phyloP scores from a whole-genome alignment of 768 basidiomycete genomes.

The Macrolepiota albuminosa region DNA sequence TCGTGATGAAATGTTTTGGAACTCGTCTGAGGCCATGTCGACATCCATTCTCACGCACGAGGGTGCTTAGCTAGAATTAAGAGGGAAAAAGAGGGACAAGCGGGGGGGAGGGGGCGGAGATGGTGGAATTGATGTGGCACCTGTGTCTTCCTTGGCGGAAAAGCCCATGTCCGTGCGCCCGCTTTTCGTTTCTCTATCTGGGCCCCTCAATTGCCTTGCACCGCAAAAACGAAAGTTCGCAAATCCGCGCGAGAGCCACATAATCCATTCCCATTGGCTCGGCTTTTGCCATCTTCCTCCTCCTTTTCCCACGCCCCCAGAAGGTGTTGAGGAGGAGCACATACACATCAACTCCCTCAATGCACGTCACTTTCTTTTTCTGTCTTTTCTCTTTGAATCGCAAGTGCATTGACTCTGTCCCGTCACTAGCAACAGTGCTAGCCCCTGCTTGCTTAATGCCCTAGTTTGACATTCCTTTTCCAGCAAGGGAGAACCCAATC shows the following conservation, averaged over 20 bases:
- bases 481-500: neutral
- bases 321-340: slow-evolving; percentile 5
- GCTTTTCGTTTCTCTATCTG: slow-evolving; percentile 6
- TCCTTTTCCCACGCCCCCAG: slow-evolving; percentile 7
- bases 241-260: slow-evolving; percentile 21
- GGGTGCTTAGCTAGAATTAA: neutral
- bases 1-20: neutral
- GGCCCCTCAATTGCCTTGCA: slow-evolving; percentile 5
- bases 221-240: slow-evolving; percentile 8
- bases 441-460: neutral
- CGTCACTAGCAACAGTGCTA: too few relatives aligned
- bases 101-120: slow-evolving; percentile 6
- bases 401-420: neutral
- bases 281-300: slow-evolving; percentile 36
- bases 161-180: slow-evolving; percentile 23
- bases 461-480: neutral
- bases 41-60: neutral
- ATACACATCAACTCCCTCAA: neutral
- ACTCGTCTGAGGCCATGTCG: neutral
- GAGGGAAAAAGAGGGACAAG: slow-evolving; percentile 12
- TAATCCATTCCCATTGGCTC: slow-evolving; percentile 28
- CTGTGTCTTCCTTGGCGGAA: slow-evolving; percentile 17
- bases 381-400: neutral
- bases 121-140: slow-evolving; percentile 12
- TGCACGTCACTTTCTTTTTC: too few relatives aligned